Base-by-base conservation (phyloP, 108 stramenopile species). In the Stephanodiscus triporus region DNA sequence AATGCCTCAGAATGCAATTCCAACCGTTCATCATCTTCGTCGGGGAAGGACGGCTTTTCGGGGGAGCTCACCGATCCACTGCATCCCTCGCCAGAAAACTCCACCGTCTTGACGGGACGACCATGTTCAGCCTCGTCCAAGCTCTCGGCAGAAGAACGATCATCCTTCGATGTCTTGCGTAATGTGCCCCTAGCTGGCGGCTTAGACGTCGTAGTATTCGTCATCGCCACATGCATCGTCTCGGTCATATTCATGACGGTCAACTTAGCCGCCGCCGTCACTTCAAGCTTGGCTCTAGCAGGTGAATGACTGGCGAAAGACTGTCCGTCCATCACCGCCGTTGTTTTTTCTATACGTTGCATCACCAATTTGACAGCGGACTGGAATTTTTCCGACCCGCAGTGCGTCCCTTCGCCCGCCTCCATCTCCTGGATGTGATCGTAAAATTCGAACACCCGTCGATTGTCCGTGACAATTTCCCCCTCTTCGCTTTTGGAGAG, bases 341-440 rank as follows among this genome's bases (percentile, higher is more conserved):
- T 19, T 17, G 51, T 23, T 4, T 11, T 45, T 38, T 66, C 59
- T 20, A 75, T 32, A n/a, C 75, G 66, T 6, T 9, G 38, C 37
- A 68, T 27, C 32, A 59, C 66, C 29, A 68, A 40, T 26, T 60
- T 45, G 27, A 48, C 54, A 4, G 66, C 75, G 38, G 29, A 22
- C 16, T 58, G 56, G 67, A 75, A 61, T 23, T 75, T 63, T 8
- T 50, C 23, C 27, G 55, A 47, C 45, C 66, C 47, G 47, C 71
- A 72, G 40, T 72, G 58, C 32, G 27, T 17, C 13, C 48, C 59
- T 30, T 30, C 20, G 22, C 11, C 51, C n/a, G 4, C 17, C 2
- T 48, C 27, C 48, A 75, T 75, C 17, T 67, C 66, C 23, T 24
- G 22, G 16, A 34, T 37, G 26, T 29, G 29, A 23, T 37, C 32